Conservation (phyloP, 768 basidiomycete genomes). For the Kwoniella bestiolae region DNA sequence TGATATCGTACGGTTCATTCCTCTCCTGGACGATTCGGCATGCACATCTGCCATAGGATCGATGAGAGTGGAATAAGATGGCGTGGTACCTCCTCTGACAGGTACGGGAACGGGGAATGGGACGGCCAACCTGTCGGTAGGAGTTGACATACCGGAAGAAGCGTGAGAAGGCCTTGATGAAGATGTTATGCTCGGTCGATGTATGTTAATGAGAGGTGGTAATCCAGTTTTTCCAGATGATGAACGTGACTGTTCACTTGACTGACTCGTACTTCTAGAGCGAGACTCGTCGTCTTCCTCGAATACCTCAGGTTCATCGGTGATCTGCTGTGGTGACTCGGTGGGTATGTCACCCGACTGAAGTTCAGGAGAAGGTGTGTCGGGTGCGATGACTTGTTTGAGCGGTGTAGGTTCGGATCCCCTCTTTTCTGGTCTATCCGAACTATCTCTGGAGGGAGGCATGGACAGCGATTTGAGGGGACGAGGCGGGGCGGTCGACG, state of each 20-base stretch:
- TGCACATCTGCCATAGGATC: slow-evolving; percentile 1
- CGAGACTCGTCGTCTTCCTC: neutral
- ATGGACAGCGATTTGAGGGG: slow-evolving; percentile 13
- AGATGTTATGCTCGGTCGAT: slow-evolving; percentile 16
- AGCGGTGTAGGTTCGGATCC: slow-evolving; percentile 46
- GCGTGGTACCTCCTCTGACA: slow-evolving; percentile 18
- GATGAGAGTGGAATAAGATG: slow-evolving; percentile 21
- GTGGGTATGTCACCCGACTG: neutral
- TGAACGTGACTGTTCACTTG: neutral
- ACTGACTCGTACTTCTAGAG: slow-evolving; percentile 7
- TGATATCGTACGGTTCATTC: slow-evolving; percentile 16
- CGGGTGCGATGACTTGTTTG: slow-evolving; percentile 28
- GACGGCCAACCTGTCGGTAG: slow-evolving; percentile 7
- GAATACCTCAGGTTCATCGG: slow-evolving; percentile 23
- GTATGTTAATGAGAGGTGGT: slow-evolving; percentile 17
- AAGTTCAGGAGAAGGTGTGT: neutral
- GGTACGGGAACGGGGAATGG: slow-evolving; percentile 9
- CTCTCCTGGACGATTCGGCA: neutral
- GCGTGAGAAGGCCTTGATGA: neutral
- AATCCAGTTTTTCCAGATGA: slow-evolving; percentile 2
- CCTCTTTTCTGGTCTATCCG: slow-evolving; percentile 28
- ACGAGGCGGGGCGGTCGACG: slow-evolving; percentile 3
- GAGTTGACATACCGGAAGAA: slow-evolving; percentile 6
- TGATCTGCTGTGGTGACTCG: slow-evolving; percentile 17
- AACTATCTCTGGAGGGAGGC: neutral